phyloP scores from a whole-genome alignment of 305 asterid species.

The Fraxinus latifolia region DNA sequence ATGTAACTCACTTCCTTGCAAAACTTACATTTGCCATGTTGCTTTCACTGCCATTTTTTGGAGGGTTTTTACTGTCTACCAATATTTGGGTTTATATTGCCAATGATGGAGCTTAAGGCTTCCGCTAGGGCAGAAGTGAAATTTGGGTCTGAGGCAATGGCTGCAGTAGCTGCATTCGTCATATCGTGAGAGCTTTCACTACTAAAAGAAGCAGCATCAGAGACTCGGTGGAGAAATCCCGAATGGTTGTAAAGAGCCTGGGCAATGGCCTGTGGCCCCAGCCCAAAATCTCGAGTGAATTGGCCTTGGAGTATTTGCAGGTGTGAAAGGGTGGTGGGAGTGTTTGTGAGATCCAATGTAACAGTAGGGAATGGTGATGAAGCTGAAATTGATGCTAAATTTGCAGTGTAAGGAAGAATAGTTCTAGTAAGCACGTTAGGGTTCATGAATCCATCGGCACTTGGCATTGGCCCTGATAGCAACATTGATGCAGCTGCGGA shows the following conservation, averaged over 20 bases:
- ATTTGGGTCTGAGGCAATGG: conserved; percentile 39
- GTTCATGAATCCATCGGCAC: conserved; percentile 23
- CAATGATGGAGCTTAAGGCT: conserved; percentile 36
- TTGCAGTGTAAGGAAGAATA: conserved; percentile 22
- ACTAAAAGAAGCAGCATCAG: neutral
- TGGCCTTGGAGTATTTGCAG: conserved; percentile 1
- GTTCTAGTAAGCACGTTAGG: conserved; percentile 4
- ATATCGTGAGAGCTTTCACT: conserved; percentile 18
- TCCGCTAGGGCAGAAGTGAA: conserved; percentile 36
- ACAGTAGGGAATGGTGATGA: conserved; percentile 49
- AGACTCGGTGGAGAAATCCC: neutral
- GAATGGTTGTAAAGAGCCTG: conserved; percentile 3
- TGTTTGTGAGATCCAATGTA: conserved; percentile 40
- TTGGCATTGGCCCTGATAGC: conserved; percentile 36
- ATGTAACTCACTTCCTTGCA: neutral
- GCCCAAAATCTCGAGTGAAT: neutral
- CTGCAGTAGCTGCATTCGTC: conserved; percentile 30
- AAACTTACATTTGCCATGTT: conserved; percentile 7
- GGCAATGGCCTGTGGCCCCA: neutral
- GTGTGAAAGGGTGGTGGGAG: neutral
- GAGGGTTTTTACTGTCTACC: neutral
- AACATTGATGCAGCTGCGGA: conserved; percentile 41
- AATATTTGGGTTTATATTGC: conserved; percentile 19
- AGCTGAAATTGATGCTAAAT: conserved; percentile 37
- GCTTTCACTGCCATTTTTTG: conserved; percentile 12